Base-by-base conservation (phyloP, 352 stramenopile genomes). In the Phytophthora kernoviae region DNA sequence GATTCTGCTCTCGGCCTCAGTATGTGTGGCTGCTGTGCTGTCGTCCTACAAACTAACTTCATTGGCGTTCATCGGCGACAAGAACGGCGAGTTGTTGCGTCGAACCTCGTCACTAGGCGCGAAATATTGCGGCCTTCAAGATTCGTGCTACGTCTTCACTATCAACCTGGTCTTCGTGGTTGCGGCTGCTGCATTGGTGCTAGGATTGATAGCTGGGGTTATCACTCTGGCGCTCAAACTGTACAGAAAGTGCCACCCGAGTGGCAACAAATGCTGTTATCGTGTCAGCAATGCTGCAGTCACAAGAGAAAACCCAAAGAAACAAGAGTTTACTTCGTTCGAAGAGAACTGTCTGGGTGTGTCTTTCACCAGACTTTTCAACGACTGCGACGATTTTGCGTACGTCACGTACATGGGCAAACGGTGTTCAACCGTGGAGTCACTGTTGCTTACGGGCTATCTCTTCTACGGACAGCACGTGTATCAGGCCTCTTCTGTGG, bases 121-220 rank as follows among this genome's bases (percentile, higher is more conserved):
- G 6, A 67, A 68, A 21, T 68, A 60, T 17, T 68, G 63, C n/a
- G 60, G 60, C 4, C 53, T 72, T 1, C 52, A 62, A 17, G 63
- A 72, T 33, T 72, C 63, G 17, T 72, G 63, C 58, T 47, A 65
- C 20, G 58, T 72, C 0, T 72, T 72, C 37, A 72, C 52, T 0
- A 46, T 48, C 39, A 69, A 73, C 33, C 58, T 73, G 32, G 54
- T 52, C 0, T 62, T 73, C 6, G 43, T 62, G 10, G 27, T 69
- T 4, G 33, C 48, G 34, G 9, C 37, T 1, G 45, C 47, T 7
- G 53, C 58, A 2, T 34, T 72, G 4, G 58, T 33, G 7, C 52
- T 72, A 5, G 58, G 46, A 4, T 26, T 63, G 5, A 2, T 63
- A 8, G 57, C 62, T 6, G 54, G 33, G 14, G 45, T 32, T 9